Evolutionary conservation across 1,284 basidiomycete genomes (phyloP), one percentile per base, ranked within the genome.

Genomic region (Ustilago loliicola): DNA sequence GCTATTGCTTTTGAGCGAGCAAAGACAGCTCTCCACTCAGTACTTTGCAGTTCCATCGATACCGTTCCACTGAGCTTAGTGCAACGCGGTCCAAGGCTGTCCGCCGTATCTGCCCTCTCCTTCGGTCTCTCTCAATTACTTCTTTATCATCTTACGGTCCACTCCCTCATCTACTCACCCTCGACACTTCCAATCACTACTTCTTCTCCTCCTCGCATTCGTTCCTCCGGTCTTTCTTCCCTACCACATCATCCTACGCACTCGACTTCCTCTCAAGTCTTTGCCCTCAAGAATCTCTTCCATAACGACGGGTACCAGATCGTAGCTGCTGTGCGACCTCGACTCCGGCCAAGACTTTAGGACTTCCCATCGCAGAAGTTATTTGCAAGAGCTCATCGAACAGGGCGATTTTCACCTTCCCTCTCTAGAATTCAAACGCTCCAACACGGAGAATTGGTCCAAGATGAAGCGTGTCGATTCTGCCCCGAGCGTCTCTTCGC

Each of bases 391-490:
- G 32, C 32, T 34, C 32, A 34, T n/a, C n/a, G n/a, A n/a, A n/a
- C n/a, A n/a, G n/a, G n/a, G n/a, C n/a, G n/a, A n/a, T n/a, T n/a
- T n/a, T n/a, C n/a, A n/a, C 6, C 32, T 34, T 11, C 32, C 11
- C 11, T 34, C 32, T 34, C 5, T 34, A 5, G 11, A 34, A 5
- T 11, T 34, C 32, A 21, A 42, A 21, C 40, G 15, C 40, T 42
- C 40, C 11, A 8, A 15, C 17, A 42, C 40, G 40, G 40, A 42
- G 4, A 42, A 42, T 21, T 42, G 27, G 15, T 3, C 21, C 58
- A 66, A 66, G 60, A 61, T 69, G 66, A 57, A 59, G 66, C 56
- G 55, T 27, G 19, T 48, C 25, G 61, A 59, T 40, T 69, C 66
- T 11, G 45, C 47, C 30, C 47, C 66, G 27, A 69, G 66, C 40